Percentiles rank a stretch among this genome's conserved stretches.
These are phyloP conservation scores for Cordyceps pruinosa DNA, from an alignment of 2,329 filamentous ascomycete species.

Conservation along the genomic window DNA sequence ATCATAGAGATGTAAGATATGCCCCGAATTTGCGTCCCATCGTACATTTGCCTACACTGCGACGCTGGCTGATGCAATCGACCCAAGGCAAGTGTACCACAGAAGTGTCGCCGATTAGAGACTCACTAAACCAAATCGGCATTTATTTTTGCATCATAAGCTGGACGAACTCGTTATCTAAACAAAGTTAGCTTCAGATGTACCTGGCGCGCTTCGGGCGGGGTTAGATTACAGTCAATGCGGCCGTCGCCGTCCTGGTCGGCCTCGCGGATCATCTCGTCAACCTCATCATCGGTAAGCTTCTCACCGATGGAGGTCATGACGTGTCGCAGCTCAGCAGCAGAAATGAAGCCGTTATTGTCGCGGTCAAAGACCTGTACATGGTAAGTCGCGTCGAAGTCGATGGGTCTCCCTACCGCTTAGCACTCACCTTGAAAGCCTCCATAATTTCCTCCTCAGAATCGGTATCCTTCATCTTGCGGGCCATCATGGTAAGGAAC, in stretches of 20 bases:
- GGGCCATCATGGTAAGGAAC: slow-evolving; percentile 89
- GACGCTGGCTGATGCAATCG: neutral
- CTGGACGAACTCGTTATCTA: slow-evolving; percentile 89
- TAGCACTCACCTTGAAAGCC: slow-evolving; percentile 68
- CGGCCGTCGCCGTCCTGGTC: slow-evolving; percentile 85
- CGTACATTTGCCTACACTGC: neutral
- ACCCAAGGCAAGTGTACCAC: neutral
- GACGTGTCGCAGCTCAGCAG: slow-evolving; percentile 79
- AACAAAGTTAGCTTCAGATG: neutral
- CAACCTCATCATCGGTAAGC: slow-evolving; percentile 82
- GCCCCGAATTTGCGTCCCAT: neutral
- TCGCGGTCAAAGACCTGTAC: slow-evolving; percentile 72
- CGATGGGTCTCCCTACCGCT: neutral
- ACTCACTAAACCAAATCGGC: neutral
- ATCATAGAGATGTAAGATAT: neutral
- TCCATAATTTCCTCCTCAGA: slow-evolving; percentile 87
- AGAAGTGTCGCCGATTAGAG: neutral
- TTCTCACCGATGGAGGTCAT: slow-evolving; percentile 92
- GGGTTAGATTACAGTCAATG: slow-evolving; percentile 65
- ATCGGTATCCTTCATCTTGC: slow-evolving; percentile 91
- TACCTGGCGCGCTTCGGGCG: neutral
- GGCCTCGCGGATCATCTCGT: slow-evolving; percentile 89
- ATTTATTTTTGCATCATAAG: slow-evolving; percentile 91
- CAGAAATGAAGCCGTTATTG: slow-evolving; percentile 88
- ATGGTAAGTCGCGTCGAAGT: neutral